Percentiles rank a stretch among this genome's conserved stretches.
phyloP scores from a whole-genome alignment of 106 monocot species.

The Xerophyta viscosa region DNA sequence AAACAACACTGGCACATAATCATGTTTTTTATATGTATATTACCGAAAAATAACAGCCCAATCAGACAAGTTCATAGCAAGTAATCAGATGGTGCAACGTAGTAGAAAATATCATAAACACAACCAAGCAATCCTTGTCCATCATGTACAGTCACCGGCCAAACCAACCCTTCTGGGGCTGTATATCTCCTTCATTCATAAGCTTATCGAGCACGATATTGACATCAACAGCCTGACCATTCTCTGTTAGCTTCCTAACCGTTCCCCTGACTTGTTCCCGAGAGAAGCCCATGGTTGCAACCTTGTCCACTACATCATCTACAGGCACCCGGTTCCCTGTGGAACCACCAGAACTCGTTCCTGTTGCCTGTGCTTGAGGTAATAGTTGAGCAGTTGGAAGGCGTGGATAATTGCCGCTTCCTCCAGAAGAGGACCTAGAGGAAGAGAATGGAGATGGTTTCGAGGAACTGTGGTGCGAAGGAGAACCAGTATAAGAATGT shows the following conservation, averaged over 20 bases:
- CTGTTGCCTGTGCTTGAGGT: conserved; percentile 29
- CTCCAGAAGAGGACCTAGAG: conserved; percentile 21
- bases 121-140: not conserved
- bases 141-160: conserved; percentile 20
- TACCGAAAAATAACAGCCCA: not conserved
- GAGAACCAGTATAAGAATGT: conserved; percentile 44
- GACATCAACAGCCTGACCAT: conserved; percentile 61
- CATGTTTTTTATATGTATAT: not conserved
- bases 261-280: conserved; percentile 52
- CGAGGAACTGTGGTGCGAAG: conserved; percentile 41
- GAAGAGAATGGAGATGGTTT: too few relatives aligned
- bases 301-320: conserved; percentile 66
- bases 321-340: conserved; percentile 31
- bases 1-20: too few relatives aligned
- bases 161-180: conserved; percentile 45
- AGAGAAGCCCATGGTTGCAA: conserved; percentile 65
- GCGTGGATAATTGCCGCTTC: conserved; percentile 32
- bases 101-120: conserved; percentile 2
- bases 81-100: not conserved
- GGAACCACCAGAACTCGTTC: conserved; percentile 17
- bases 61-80: not conserved
- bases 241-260: conserved; percentile 57
- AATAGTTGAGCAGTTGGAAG: conserved; percentile 50
- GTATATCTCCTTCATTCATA: conserved; percentile 50
- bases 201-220: conserved; percentile 74